phyloP scores from a whole-genome alignment of 176 grass and related monocot species.

The Triticum timopheevii region DNA sequence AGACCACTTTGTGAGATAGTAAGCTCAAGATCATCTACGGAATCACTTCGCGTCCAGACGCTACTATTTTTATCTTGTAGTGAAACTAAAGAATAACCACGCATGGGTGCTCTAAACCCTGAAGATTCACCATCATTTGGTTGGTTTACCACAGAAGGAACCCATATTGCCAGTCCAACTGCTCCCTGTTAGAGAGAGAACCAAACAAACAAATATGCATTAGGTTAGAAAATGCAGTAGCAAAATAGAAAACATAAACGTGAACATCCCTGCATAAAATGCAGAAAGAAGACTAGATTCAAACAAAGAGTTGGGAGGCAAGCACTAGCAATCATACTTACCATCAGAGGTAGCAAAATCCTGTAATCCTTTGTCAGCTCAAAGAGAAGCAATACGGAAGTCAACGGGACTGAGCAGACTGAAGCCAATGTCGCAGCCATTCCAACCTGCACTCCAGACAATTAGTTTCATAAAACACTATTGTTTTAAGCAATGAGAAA shows the following conservation, averaged over 20 bases:
- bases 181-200: slow-evolving; percentile 62
- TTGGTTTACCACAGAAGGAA: slow-evolving; percentile 92
- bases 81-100: slow-evolving; percentile 70
- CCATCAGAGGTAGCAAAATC: slow-evolving; percentile 98
- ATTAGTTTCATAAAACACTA: slow-evolving; percentile 19
- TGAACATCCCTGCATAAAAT: not conserved
- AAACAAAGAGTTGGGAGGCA: not conserved
- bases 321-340: slow-evolving; percentile 33
- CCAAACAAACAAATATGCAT: not conserved
- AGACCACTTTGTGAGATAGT: slow-evolving; percentile 52
- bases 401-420: slow-evolving; percentile 80
- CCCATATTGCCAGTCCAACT: slow-evolving; percentile 99
- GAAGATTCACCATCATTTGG: slow-evolving; percentile 45
- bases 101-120: slow-evolving; percentile 50
- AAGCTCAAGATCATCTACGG: slow-evolving; percentile 58
- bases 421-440: slow-evolving; percentile 98
- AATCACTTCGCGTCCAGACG: slow-evolving; percentile 37
- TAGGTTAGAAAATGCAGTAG: slow-evolving; percentile 19
- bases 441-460: slow-evolving; percentile 66
- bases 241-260: not conserved
- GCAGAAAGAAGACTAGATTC: not conserved
- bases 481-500: slow-evolving; percentile 14
- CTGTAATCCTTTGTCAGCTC: slow-evolving; percentile 99
- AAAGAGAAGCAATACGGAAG: slow-evolving; percentile 90
- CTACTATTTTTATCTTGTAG: slow-evolving; percentile 50